Evolutionary conservation across 2,329 filamentous ascomycete genomes (phyloP), one percentile per base, ranked within the genome.

Genomic region (Xylaria sp.): DNA sequence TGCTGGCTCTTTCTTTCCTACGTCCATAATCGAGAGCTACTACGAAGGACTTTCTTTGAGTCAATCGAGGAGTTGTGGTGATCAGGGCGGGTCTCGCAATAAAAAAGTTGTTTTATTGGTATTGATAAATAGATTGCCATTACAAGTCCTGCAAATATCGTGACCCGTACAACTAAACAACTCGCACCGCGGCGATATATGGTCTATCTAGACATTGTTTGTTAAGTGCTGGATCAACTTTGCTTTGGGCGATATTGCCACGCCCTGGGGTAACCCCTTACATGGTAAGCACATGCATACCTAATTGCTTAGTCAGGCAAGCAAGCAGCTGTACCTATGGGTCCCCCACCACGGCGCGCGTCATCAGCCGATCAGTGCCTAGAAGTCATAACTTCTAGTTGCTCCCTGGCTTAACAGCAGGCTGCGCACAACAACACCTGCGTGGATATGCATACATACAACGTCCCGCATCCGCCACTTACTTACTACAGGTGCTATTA

Each of bases 21-120:
- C 63, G 60, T 59, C 66, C 48, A 38, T 71, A 69, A 71, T 71
- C 51, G 31, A 62, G 57, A 62, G 51, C 46, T 53, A 38, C 58
- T 59, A 54, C 36, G 49, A 65, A 46, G 67, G 57, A 42, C 53
- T 67, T 58, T 59, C 60, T 64, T 69, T 64, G 36, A 46, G 51
- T 71, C 57, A 53, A 56, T 54, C 33, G 17, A 64, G 74, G 67
- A 72, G 68, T 74, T 68, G 61, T 56, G 66, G 67, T 65, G 69
- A 72, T 70, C 65, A 69, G 58, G 60, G 33, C 63, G 65, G 68
- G 62, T 70, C 73, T 76, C 72, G 71, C 74, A 75, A 74, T 76
- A 73, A 75, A 33, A 74, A 75, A 75, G 69, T 73, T 61, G 64
- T 70, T 56, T 56, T 38, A 53, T 73, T 70, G 57, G 69, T 70